A percentile compares a stretch with the other conserved stretches of the same genome.
Evolutionary conservation across 305 asterid species (phyloP).

Genomic region (Fraxinus floribunda): DNA sequence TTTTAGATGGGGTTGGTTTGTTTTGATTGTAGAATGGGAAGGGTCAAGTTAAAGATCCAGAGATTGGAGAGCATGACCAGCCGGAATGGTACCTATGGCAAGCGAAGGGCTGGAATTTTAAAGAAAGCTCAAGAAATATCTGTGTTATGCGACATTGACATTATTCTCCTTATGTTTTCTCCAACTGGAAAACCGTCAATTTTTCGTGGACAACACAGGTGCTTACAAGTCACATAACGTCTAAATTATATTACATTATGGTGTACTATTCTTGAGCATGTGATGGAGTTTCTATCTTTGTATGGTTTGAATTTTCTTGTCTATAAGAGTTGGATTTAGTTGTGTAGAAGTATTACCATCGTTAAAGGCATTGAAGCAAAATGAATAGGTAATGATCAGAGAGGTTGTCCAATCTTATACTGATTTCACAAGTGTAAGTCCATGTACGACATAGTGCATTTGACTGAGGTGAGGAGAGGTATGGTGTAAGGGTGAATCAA

Average conservation of each 20-base stretch:
- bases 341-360: background rate
- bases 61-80: slow-evolving; percentile 71
- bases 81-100: slow-evolving; percentile 81
- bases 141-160: slow-evolving; percentile 72
- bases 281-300: background rate
- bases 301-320: background rate
- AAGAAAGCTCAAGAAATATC: slow-evolving; percentile 86
- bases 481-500: background rate
- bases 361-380: background rate
- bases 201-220: slow-evolving; percentile 72
- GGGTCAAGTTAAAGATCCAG: slow-evolving; percentile 76
- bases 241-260: background rate
- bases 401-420: background rate
- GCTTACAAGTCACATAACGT: background rate
- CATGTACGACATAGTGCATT: background rate
- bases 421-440: background rate
- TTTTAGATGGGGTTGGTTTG: background rate
- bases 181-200: slow-evolving; percentile 79
- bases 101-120: slow-evolving; percentile 73
- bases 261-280: background rate
- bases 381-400: background rate
- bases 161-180: slow-evolving; percentile 80
- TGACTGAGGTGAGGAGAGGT: background rate
- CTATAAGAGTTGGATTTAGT: background rate
- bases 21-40: slow-evolving; percentile 68